Conservation (phyloP, 2,329 filamentous ascomycete genomes). For the Chrysosporium queenslandicum region DNA sequence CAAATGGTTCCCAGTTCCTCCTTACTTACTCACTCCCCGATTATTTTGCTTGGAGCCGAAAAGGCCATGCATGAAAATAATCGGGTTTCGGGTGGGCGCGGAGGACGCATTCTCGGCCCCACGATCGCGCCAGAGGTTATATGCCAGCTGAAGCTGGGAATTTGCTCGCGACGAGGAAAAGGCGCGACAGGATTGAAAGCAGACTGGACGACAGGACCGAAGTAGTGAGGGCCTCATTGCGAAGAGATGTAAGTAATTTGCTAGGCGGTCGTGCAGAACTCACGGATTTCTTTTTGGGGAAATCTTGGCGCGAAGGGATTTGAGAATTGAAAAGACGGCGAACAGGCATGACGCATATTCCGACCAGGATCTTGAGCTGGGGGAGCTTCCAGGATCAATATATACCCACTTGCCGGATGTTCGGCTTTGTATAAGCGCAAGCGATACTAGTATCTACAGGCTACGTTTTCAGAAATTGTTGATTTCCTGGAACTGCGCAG, state of each 20-base stretch:
- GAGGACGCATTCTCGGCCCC: background rate
- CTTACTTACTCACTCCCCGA: slow-evolving; percentile 80
- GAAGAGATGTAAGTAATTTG: background rate
- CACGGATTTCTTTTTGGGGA: background rate
- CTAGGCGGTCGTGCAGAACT: background rate
- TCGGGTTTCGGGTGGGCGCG: slow-evolving; percentile 34
- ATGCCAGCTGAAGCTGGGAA: slow-evolving; percentile 4
- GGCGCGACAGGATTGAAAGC: background rate
- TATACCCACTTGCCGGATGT: no score
- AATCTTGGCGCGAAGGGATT: slow-evolving; percentile 3
- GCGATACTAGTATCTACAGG: no score
- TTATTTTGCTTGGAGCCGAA: slow-evolving; percentile 91
- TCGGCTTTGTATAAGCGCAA: no score
- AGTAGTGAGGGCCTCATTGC: slow-evolving; percentile 6
- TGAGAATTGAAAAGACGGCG: background rate
- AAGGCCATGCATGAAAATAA: slow-evolving; percentile 79
- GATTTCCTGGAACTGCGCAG: no score
- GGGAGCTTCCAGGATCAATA: background rate
- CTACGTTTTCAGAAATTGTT: no score
- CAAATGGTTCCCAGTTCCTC: background rate
- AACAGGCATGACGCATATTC: background rate
- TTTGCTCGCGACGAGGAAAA: slow-evolving; percentile 1
- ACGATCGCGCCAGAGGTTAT: background rate
- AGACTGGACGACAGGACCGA: background rate
- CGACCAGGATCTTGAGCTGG: background rate